phyloP scores from a whole-genome alignment of 306 rosid genomes.

The Quercus ilex region DNA sequence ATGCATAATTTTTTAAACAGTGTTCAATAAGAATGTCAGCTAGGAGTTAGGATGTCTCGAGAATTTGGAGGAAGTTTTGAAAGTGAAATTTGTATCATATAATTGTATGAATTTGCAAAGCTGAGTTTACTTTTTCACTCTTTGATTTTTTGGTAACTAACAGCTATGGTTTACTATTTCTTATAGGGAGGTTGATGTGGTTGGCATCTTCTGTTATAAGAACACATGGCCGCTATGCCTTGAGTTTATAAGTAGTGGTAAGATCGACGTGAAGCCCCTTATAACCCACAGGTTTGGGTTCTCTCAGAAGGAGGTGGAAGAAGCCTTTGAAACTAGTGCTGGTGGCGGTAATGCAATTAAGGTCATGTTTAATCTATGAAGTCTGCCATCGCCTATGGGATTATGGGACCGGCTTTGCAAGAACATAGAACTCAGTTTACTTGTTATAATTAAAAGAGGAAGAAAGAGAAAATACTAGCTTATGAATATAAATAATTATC shows the following conservation, averaged over 20 bases:
- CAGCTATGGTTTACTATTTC: slow-evolving; percentile 1
- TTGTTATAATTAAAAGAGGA: neutral
- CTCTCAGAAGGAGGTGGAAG: slow-evolving; percentile 83
- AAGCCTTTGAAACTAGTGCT: slow-evolving; percentile 94
- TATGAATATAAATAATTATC: neutral
- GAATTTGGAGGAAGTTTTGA: neutral
- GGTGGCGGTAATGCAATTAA: slow-evolving; percentile 87
- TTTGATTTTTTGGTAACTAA: neutral
- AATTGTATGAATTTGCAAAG: neutral
- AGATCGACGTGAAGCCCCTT: slow-evolving; percentile 79
- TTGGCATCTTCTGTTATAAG: slow-evolving; percentile 79
- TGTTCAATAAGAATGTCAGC: neutral
- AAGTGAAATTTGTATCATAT: neutral
- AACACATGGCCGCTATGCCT: slow-evolving; percentile 93
- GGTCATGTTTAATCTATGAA: slow-evolving; percentile 88
- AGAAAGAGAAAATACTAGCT: neutral
- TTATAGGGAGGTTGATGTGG: slow-evolving; percentile 78
- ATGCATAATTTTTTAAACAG: neutral
- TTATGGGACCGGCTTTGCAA: neutral
- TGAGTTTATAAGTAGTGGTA: slow-evolving; percentile 78
- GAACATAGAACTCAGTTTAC: neutral
- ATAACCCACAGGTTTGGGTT: slow-evolving; percentile 87
- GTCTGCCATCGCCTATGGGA: neutral
- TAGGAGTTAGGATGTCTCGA: no score
- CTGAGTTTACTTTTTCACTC: neutral